Base-by-base conservation (phyloP, 805 yeast species). In the Cyberlindnera subsufficiens region DNA sequence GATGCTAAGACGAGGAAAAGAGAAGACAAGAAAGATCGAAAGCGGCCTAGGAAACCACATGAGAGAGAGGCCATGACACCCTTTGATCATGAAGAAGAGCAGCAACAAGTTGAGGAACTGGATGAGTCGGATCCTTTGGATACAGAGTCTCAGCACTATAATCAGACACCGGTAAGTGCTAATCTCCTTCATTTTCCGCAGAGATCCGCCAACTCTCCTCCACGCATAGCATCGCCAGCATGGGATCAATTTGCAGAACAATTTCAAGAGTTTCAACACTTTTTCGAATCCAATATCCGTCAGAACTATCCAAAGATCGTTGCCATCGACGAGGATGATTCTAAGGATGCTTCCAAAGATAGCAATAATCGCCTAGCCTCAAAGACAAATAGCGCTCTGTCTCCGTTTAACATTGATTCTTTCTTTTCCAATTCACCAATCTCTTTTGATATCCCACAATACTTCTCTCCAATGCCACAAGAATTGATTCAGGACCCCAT, bases 401-500 rank as follows among this genome's bases (percentile, higher is more conserved):
- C 42, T 5, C 42, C 50, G 6, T 35, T 45, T n/a, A 29, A 35
- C 29, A 35, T 42, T 35, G 51, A 47, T 9, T 27, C 42, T 9
- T 22, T 45, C n/a, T 34, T 45, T 1, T 38, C 32, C 3, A 42
- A 41, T 6, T 36, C 51, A 7, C 50, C 51, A 10, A 15, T 19
- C 5, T 10, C 16, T 11, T 37, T 37, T 15, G 40, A 30, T 6
- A 37, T 30, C 17, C 34, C 40, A 15, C 34, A 37, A 4, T 32
- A 30, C 33, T 38, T 49, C 22, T 43, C 55, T 5, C 46, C 55
- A 5, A 49, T 55, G 19, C 59, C 63, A 3, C 29, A 47, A 6
- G 41, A 50, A 15, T 34, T 57, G 6, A 52, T 52, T 16, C 40
- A 77, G 10, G 80, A 74, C 49, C 65, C 64, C 3, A 63, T 68